Evolutionary conservation across 495 filamentous ascomycete genomes (phyloP), one percentile per base, ranked within the genome.

Genomic region (Penicillium paxilli): DNA sequence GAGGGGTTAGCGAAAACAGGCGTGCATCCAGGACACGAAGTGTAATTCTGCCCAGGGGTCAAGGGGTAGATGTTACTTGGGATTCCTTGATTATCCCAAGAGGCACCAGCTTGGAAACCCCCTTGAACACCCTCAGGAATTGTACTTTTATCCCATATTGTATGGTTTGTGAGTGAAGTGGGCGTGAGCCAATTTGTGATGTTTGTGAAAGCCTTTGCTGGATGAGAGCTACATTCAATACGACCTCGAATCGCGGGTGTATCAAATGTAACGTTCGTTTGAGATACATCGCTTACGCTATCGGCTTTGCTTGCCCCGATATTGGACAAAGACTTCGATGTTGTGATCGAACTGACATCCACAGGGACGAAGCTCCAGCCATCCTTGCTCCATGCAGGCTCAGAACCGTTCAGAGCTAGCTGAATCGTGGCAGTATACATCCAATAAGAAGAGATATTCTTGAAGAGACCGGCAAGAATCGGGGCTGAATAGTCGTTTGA

Each of bases 311-410:
- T 51, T 5, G 42, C 51, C 21, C 22, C 51, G 14, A 54, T n/a
- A n/a, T 19, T 19, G 2, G 19, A 10, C 14, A 38, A 23, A 0
- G 20, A 26, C 2, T 28, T 51, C 24, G 37, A 23, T 5, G 7
- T 10, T 42, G 10, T 26, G 17, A 6, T 11, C 10, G 4, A n/a
- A n/a, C 49, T 23, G 20, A 41, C 49, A 16, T 23, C 48, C 24
- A 68, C 5, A 2, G 64, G 70, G 1, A 68, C 70, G 46, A 73
- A 73, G 45, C 56, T 70, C 70, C 70, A 73, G 8, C 68, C 68
- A 14, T 65, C 60, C 24, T 68, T 67, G 23, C 67, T 73, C 70
- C 70, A 73, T 9, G 62, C 40, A 0, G 70, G 68, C 47, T 73
- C 41, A 5, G 65, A 64, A 1, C 63, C 66, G 42, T 67, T 67